Evolutionary conservation across 1,139 yeast species (phyloP).

Genomic region (Meyerozyma guilliermondii): DNA sequence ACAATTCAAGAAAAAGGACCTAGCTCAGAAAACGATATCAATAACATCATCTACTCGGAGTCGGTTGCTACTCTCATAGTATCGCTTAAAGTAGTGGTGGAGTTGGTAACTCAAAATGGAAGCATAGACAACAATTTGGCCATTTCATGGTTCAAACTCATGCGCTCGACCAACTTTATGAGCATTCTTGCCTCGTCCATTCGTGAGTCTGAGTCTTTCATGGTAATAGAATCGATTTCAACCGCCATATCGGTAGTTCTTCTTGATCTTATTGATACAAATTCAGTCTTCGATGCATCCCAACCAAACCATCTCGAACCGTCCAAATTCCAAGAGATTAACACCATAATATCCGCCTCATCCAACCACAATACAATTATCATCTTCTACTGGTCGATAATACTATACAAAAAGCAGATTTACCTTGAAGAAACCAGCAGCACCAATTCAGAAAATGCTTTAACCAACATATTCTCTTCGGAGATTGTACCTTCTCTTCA

Average conservation of each 20-base stretch:
- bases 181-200: conserved; percentile 22
- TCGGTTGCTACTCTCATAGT: conserved; percentile 28
- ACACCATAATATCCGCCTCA: conserved; percentile 26
- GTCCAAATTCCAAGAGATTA: conserved; percentile 41
- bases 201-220: conserved; percentile 27
- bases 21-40: conserved; percentile 7
- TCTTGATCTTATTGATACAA: conserved; percentile 40
- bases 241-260: conserved; percentile 47
- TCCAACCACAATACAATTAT: conserved; percentile 42
- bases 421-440: conserved; percentile 37
- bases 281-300: conserved; percentile 12
- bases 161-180: conserved; percentile 40
- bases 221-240: conserved; percentile 42
- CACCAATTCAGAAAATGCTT: conserved; percentile 2
- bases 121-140: conserved; percentile 27
- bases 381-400: conserved; percentile 67
- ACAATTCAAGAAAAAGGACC: conserved; percentile 11
- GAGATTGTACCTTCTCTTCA: not conserved
- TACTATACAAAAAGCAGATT: conserved; percentile 51
- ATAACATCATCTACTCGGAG: conserved; percentile 28
- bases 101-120: conserved; percentile 31
- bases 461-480: not conserved
- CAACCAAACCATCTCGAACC: conserved; percentile 1
- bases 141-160: conserved; percentile 52
- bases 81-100: conserved; percentile 41